Conservation (phyloP, 139 green algal species). For the Tetraselmis chui region DNA sequence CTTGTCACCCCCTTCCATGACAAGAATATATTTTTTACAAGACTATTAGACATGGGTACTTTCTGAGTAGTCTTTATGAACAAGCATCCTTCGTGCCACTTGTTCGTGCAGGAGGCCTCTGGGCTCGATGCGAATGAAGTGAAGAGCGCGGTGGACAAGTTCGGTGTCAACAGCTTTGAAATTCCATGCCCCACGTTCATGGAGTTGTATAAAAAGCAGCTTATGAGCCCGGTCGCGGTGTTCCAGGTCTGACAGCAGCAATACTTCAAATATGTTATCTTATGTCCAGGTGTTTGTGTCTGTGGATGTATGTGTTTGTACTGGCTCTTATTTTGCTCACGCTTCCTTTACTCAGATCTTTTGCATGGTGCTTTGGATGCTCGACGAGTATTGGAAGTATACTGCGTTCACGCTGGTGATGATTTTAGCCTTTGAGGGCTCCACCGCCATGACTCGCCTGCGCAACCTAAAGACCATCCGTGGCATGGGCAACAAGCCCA, state of each 20-base stretch:
- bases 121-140: slow-evolving; percentile 2
- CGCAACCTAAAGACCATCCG: slow-evolving; percentile 27
- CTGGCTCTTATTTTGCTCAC: too few relatives aligned
- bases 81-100: too few relatives aligned
- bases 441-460: slow-evolving; percentile 19
- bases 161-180: slow-evolving; percentile 22
- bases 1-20: too few relatives aligned
- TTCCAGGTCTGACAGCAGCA: too few relatives aligned
- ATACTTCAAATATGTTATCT: too few relatives aligned
- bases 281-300: too few relatives aligned
- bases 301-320: too few relatives aligned
- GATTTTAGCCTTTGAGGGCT: neutral
- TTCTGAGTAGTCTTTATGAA: too few relatives aligned
- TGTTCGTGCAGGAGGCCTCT: neutral
- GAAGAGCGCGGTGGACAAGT: neutral
- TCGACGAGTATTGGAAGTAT: slow-evolving; percentile 35
- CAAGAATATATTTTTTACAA: too few relatives aligned
- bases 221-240: slow-evolving; percentile 24
- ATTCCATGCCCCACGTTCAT: slow-evolving; percentile 25
- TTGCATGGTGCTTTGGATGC: slow-evolving; percentile 22
- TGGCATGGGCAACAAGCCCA: slow-evolving; percentile 15
- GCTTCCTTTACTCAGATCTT: too few relatives aligned
- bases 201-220: slow-evolving; percentile 29
- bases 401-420: slow-evolving; percentile 16
- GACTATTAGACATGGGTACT: too few relatives aligned